Conservation (phyloP, 441 rosid genomes). For the Euphorbia schlechtendalii region DNA sequence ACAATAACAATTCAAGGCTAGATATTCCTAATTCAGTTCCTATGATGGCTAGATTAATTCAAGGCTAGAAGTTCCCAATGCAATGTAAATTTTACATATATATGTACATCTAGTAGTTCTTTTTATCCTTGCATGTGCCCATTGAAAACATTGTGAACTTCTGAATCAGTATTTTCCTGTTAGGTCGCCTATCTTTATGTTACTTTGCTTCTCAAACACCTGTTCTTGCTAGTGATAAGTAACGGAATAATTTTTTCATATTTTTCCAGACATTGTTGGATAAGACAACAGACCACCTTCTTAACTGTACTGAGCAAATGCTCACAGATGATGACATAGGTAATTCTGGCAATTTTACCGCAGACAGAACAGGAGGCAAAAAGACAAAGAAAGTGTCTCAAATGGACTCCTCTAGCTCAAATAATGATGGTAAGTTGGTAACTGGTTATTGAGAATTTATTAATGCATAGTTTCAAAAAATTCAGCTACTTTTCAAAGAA, state of each 20-base stretch:
- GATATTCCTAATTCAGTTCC: too few species aligned
- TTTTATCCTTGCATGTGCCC: not conserved
- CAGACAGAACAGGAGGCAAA: conserved; percentile 22
- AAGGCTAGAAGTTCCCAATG: too few species aligned
- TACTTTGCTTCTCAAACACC: not conserved
- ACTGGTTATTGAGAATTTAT: conserved; percentile 20
- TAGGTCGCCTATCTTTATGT: not conserved
- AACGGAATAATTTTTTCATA: not conserved
- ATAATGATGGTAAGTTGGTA: conserved; percentile 51
- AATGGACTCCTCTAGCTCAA: conserved; percentile 23
- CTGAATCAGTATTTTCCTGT: not conserved
- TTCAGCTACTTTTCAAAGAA: not conserved
- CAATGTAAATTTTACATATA: too few species aligned
- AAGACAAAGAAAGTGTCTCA: conserved; percentile 24
- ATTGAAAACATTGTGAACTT: not conserved
- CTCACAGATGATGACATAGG: conserved; percentile 33
- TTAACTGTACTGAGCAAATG: conserved; percentile 54
- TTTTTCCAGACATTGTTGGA: conserved; percentile 43
- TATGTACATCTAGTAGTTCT: too few species aligned
- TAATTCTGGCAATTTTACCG: conserved; percentile 15
- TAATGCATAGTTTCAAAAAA: not conserved
- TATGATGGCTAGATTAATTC: too few species aligned
- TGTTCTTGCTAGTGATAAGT: not conserved
- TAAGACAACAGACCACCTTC: conserved; percentile 58
- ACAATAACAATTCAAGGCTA: too few species aligned